These are phyloP conservation scores for Spencermartinsiella ligniputridi DNA, from an alignment of 1,139 yeast genomes.

Conservation along the genomic window DNA sequence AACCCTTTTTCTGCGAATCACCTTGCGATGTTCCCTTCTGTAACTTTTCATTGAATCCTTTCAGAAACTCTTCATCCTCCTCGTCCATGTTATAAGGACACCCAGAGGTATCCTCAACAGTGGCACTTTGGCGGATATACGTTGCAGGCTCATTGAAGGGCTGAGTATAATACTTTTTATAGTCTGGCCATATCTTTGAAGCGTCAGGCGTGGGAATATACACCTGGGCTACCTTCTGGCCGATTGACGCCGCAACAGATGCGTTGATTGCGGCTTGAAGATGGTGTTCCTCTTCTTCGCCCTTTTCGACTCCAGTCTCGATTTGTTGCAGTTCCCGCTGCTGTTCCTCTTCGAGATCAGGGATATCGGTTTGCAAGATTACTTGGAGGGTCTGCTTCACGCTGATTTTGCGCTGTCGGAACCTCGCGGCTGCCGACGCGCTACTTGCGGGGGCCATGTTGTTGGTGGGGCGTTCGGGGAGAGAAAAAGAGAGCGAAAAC, in stretches of 20 bases:
- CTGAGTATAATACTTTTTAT: constrained; percentile 63
- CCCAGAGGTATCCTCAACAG: constrained; percentile 91
- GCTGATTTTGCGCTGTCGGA: constrained; percentile 86
- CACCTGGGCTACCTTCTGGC: constrained; percentile 54
- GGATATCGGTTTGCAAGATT: constrained; percentile 71
- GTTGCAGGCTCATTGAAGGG: constrained; percentile 67
- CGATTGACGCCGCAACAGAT: constrained; percentile 57
- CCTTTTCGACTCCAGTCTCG: constrained; percentile 97
- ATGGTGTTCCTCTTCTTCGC: constrained; percentile 96
- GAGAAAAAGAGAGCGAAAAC: not conserved
- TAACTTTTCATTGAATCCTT: constrained; percentile 35
- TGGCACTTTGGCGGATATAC: constrained; percentile 85
- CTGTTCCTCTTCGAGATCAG: constrained; percentile 65
- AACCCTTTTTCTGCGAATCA: constrained; percentile 16
- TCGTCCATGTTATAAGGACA: constrained; percentile 90
- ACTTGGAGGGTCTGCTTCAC: constrained; percentile 86
- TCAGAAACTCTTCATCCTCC: constrained; percentile 66
- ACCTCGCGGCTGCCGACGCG: constrained; percentile 47
- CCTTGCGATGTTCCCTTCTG: constrained; percentile 12
- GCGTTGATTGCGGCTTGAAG: constrained; percentile 85
- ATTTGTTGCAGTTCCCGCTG: constrained; percentile 85
- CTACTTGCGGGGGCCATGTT: not conserved
- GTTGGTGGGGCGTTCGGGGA: not conserved
- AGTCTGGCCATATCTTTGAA: constrained; percentile 73
- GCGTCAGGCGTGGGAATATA: constrained; percentile 99